phyloP scores from a whole-genome alignment of 805 yeast genomes.

The Diddensiella transvaalensis region DNA sequence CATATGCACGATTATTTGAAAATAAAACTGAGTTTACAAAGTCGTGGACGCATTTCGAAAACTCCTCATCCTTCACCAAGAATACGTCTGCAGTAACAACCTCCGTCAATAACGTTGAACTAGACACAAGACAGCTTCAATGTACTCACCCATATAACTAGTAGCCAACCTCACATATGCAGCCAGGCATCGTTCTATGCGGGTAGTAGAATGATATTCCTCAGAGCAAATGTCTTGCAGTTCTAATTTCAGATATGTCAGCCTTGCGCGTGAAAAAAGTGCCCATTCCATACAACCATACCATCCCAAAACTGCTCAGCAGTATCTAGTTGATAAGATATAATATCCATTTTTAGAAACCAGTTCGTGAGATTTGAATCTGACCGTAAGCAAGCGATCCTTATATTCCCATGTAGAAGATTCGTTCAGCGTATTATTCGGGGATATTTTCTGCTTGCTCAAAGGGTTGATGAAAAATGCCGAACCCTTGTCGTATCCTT shows the following conservation, averaged over 20 bases:
- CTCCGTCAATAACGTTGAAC: constrained; percentile 17
- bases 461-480: no score
- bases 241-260: no score
- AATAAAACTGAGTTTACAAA: constrained; percentile 47
- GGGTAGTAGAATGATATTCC: constrained; percentile 39
- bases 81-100: constrained; percentile 17
- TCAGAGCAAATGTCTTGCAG: constrained; percentile 50
- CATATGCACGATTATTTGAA: constrained; percentile 48
- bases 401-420: no score
- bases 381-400: no score
- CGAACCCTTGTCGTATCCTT: no score
- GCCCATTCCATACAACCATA: constrained; percentile 31
- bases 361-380: no score
- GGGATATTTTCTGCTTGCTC: no score
- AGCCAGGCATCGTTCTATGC: constrained; percentile 25
- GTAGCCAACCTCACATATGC: constrained; percentile 29
- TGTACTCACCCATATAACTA: constrained; percentile 26
- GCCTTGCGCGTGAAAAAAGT: no score
- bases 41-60: constrained; percentile 44
- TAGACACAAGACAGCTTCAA: background rate
- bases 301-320: constrained; percentile 34
- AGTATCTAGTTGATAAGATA: constrained; percentile 29
- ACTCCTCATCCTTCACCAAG: constrained; percentile 34
- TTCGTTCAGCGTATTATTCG: no score
- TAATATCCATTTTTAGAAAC: constrained; percentile 25